Evolutionary conservation across 192 early-diverging fungal genomes (phyloP).

Genomic region (Umbelopsis sp.): DNA sequence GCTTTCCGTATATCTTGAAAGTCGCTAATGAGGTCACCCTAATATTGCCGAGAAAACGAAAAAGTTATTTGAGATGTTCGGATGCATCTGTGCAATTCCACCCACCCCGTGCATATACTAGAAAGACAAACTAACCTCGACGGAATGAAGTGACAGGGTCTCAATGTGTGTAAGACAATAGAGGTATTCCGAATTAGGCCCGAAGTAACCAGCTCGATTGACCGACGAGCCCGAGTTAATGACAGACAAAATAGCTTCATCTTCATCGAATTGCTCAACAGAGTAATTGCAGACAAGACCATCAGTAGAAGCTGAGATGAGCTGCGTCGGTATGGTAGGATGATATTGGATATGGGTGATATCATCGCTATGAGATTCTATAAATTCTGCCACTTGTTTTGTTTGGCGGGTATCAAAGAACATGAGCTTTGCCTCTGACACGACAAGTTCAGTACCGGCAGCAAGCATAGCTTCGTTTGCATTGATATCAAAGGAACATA

Average conservation of each 20-base stretch:
- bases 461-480: slow-evolving; percentile 50
- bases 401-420: slow-evolving; percentile 49
- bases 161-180: slow-evolving; percentile 90
- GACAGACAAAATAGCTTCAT: slow-evolving; percentile 82
- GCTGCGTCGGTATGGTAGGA: slow-evolving; percentile 45
- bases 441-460: slow-evolving; percentile 52
- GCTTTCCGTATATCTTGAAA: slow-evolving; percentile 84
- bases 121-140: slow-evolving; percentile 39
- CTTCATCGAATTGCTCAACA: slow-evolving; percentile 74
- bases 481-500: slow-evolving; percentile 58
- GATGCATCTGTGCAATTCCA: neutral
- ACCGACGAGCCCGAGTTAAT: slow-evolving; percentile 84
- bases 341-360: slow-evolving; percentile 78
- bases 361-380: slow-evolving; percentile 76
- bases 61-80: neutral
- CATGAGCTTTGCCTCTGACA: slow-evolving; percentile 45
- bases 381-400: slow-evolving; percentile 40
- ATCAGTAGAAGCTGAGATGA: slow-evolving; percentile 76
- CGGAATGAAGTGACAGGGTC: slow-evolving; percentile 81
- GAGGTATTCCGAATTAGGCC: slow-evolving; percentile 84
- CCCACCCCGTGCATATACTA: neutral
- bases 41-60: neutral
- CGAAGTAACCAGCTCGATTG: slow-evolving; percentile 89
- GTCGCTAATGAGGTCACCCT: slow-evolving; percentile 58
- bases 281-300: slow-evolving; percentile 80